Evolutionary conservation across 1,139 yeast genomes (phyloP).

Genomic region (Kodamaea sp.): DNA sequence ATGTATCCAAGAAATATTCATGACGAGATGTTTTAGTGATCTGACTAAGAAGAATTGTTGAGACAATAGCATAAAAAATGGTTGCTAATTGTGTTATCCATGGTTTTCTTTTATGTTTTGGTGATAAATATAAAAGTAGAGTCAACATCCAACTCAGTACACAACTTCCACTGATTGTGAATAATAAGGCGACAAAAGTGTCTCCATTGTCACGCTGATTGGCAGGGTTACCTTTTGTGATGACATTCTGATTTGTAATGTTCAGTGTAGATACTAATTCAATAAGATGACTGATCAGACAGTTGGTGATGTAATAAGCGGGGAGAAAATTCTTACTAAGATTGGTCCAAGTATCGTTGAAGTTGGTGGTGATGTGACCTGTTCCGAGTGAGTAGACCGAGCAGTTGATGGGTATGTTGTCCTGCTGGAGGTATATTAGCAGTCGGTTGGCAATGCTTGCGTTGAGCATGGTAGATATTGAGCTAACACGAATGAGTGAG

Average conservation of each 20-base stretch:
- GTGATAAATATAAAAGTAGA: slow-evolving; percentile 42
- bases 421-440: slow-evolving; percentile 19
- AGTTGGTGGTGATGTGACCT: slow-evolving; percentile 22
- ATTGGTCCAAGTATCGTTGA: slow-evolving; percentile 17
- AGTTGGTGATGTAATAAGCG: slow-evolving; percentile 43
- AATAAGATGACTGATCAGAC: slow-evolving; percentile 24
- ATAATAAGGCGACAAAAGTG: slow-evolving; percentile 42
- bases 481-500: too few species aligned
- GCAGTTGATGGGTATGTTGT: slow-evolving; percentile 29
- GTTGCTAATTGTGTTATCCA: slow-evolving; percentile 44
- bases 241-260: slow-evolving; percentile 1
- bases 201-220: slow-evolving; percentile 37
- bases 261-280: slow-evolving; percentile 10
- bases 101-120: slow-evolving; percentile 45
- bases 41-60: slow-evolving; percentile 39
- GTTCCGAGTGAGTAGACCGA: slow-evolving; percentile 36
- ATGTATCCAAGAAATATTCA: slow-evolving; percentile 36
- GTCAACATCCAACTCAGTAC: slow-evolving; percentile 54
- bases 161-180: slow-evolving; percentile 40
- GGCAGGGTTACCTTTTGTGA: background rate
- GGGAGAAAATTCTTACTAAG: slow-evolving; percentile 26
- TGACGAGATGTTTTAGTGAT: slow-evolving; percentile 31
- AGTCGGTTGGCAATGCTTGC: slow-evolving; percentile 20
- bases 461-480: too few species aligned
- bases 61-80: slow-evolving; percentile 39